phyloP scores from a whole-genome alignment of 768 basidiomycete species.

The Boletus insuetus region DNA sequence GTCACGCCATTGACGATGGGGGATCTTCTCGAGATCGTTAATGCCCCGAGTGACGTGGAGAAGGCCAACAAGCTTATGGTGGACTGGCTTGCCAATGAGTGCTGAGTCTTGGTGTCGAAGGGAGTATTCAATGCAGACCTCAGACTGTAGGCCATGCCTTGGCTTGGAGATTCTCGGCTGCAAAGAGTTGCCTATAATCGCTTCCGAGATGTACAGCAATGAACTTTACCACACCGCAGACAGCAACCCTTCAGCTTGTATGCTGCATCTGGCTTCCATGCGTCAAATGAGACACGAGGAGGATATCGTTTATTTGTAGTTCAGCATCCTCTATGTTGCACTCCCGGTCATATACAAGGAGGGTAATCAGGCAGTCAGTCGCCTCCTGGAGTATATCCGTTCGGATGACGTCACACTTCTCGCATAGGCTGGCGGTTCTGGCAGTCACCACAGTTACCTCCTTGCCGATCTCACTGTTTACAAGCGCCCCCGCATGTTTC shows the following conservation, averaged over 20 bases:
- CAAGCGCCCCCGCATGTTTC: background rate
- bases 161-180: no score
- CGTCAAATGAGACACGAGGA: conserved; percentile 10
- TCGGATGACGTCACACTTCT: background rate
- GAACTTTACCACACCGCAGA: background rate
- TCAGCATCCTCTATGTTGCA: background rate
- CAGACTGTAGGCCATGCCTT: no score
- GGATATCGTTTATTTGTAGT: conserved; percentile 1
- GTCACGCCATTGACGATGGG: no score
- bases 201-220: background rate
- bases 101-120: no score
- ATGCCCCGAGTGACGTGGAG: no score
- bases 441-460: conserved; percentile 3
- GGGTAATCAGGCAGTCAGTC: background rate
- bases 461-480: background rate
- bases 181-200: no score
- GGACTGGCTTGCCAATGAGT: no score
- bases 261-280: conserved; percentile 3
- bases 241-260: background rate
- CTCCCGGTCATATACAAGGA: background rate
- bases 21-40: no score
- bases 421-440: background rate
- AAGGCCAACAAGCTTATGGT: no score
- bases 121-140: no score
- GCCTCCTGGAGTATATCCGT: background rate